These are phyloP conservation scores for Colletotrichum karsti DNA, from an alignment of 2,329 filamentous ascomycete species.

Conservation along the genomic window DNA sequence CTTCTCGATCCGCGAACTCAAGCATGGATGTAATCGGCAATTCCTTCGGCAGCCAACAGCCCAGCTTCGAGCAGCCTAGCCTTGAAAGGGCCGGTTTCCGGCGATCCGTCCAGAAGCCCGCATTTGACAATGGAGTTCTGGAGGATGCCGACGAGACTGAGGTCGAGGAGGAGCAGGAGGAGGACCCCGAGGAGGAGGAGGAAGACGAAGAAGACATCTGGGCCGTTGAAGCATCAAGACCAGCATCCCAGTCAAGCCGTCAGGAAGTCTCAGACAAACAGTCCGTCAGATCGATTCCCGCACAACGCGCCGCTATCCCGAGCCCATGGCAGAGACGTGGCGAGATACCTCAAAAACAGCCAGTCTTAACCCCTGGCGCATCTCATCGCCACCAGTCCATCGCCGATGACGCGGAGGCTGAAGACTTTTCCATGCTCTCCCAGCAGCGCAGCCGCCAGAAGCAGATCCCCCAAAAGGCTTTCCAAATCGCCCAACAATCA, in stretches of 20 bases:
- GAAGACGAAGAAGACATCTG: constrained; percentile 59
- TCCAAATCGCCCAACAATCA: background rate
- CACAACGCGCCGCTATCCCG: constrained; percentile 38
- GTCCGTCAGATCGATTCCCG: constrained; percentile 25
- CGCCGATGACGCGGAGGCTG: constrained; percentile 34
- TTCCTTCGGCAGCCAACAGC: constrained; percentile 5
- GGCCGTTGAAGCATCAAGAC: constrained; percentile 64
- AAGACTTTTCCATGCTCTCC: constrained; percentile 56
- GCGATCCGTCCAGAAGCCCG: background rate
- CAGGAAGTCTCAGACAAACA: constrained; percentile 40
- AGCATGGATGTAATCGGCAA: constrained; percentile 20
- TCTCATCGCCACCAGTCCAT: background rate
- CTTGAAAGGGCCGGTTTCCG: background rate
- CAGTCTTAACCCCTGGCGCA: constrained; percentile 13
- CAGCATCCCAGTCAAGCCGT: constrained; percentile 29
- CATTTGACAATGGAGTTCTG: background rate
- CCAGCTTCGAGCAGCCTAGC: background rate
- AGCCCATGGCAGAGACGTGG: constrained; percentile 48
- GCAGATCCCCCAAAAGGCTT: constrained; percentile 13
- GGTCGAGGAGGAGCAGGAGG: constrained; percentile 14
- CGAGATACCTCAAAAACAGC: constrained; percentile 33
- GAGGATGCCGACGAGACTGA: constrained; percentile 20
- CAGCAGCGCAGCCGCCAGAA: constrained; percentile 33
- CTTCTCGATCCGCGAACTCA: background rate
- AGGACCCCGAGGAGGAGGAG: constrained; percentile 40